Conservation (phyloP, 1,284 basidiomycete genomes). For the Lentinula novae-zelandiae region DNA sequence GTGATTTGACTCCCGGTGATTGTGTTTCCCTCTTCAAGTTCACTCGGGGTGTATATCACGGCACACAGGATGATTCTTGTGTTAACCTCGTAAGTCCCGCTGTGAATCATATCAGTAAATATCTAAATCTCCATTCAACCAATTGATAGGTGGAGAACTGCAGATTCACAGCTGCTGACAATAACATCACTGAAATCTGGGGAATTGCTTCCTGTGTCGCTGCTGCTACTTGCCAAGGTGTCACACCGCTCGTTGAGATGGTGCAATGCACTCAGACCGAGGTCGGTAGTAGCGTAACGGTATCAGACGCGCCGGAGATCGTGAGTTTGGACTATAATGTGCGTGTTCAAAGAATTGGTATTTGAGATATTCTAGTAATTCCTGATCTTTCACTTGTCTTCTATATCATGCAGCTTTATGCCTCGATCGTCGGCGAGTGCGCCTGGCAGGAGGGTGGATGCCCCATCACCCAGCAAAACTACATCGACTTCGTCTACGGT, state of each 20-base stretch:
- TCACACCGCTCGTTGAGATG: slow-evolving; percentile 1
- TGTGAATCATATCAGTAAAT: not conserved
- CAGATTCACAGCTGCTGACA: slow-evolving; percentile 1
- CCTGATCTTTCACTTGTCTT: not conserved
- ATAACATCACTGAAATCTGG: slow-evolving; percentile 7
- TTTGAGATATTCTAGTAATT: not conserved
- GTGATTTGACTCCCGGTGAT: not conserved
- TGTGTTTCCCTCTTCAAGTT: slow-evolving; percentile 10
- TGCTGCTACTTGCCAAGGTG: slow-evolving; percentile 12
- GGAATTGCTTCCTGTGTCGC: slow-evolving; percentile 6
- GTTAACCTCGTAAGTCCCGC: not conserved
- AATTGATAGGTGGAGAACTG: slow-evolving; percentile 5
- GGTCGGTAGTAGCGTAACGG: not conserved
- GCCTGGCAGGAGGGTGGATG: slow-evolving; percentile 17
- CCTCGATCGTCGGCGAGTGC: slow-evolving; percentile 19
- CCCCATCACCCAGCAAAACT: slow-evolving; percentile 23
- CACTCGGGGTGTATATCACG: slow-evolving; percentile 2
- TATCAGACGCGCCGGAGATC: not conserved
- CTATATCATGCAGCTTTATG: slow-evolving; percentile 13
- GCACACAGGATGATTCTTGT: slow-evolving; percentile 6
- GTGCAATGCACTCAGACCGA: slow-evolving; percentile 5
- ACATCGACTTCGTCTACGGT: slow-evolving; percentile 21
- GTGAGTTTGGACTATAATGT: slow-evolving; percentile 10
- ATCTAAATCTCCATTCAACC: not conserved
- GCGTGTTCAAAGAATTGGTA: not conserved